Percentiles rank a stretch among this genome's conserved stretches.
Conservation (phyloP, 805 yeast genomes). For the Cyberlindnera japonica region DNA sequence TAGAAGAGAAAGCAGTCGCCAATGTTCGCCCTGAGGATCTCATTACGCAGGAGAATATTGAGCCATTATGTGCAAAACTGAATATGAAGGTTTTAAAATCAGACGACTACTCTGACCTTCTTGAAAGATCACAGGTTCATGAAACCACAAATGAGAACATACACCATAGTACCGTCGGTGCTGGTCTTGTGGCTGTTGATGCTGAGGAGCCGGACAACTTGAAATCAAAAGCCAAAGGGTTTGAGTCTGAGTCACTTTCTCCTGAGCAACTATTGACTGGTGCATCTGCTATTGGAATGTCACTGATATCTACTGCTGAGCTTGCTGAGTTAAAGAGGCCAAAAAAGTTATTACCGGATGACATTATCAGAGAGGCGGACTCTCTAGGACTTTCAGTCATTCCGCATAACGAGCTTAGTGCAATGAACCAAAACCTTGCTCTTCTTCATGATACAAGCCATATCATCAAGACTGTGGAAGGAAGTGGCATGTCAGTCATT, state of each 20-base stretch:
- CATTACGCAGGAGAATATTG: constrained; percentile 15
- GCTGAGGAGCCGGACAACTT: not conserved
- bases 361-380: constrained; percentile 17
- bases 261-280: constrained; percentile 9
- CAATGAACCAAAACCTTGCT: too few species aligned
- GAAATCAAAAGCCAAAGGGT: not conserved
- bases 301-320: constrained; percentile 2
- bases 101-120: constrained; percentile 19
- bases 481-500: too few species aligned
- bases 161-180: constrained; percentile 19
- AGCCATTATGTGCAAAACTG: constrained; percentile 10
- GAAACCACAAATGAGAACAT: constrained; percentile 12
- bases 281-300: not conserved
- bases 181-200: constrained; percentile 29
- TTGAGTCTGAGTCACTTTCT: constrained; percentile 5
- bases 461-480: too few species aligned
- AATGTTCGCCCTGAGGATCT: constrained; percentile 8
- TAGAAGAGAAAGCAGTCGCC: constrained; percentile 6
- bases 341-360: constrained; percentile 12
- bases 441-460: too few species aligned
- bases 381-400: constrained; percentile 19
- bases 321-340: not conserved
- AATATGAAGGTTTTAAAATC: constrained; percentile 25
- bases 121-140: constrained; percentile 7
- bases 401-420: constrained; percentile 14